Base-by-base conservation (phyloP, 441 rosid species). In the Corymbia calophylla region DNA sequence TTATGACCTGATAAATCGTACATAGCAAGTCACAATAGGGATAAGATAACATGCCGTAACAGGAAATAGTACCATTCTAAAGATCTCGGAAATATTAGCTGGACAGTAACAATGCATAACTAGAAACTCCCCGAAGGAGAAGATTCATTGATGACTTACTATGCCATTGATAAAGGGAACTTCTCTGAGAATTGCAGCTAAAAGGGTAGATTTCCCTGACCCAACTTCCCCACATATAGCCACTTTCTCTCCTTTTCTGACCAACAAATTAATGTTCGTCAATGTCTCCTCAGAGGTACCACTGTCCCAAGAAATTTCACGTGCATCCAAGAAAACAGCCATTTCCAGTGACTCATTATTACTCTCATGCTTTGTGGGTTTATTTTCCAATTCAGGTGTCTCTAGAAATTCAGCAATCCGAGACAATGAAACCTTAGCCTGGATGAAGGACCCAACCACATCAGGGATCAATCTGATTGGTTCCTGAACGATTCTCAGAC, bases 211-310 rank as follows among this genome's bases (percentile, higher is more conserved):
- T 92, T 95, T 95, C 9, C 96, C 96, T 0, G 95, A 91, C 81
- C 95, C 96, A 64, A 93, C 94, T 86, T 93, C 94, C 54, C 95
- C 95, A 77, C 94, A 94, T 23, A 95, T 89, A 19, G 96, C 95
- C 9, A 94, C 90, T 90, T 93, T 95, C 80, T 91, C 93, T n/a
- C 93, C 93, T 53, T 55, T 86, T 73, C 87, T 91, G 86, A 93
- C 91, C 1, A 23, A 88, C 86, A 95, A 58, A 85, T 91, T 86
- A n/a, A 95, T 90, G 66, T 92, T 91, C 86, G 87, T 91, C 64
- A 95, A 32, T 7, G 93, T 91, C 18, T 92, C 82, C 86, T 58
- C 92, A 29, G 89, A 87, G 86, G 90, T 32, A 48, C 90, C 39
- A 32, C 39, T 29, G 11, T 89, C 93, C 95, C 96, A 94, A 1